Base-by-base conservation (phyloP, 371 early-diverging fungal species). In the Syncephalis fuscata region DNA sequence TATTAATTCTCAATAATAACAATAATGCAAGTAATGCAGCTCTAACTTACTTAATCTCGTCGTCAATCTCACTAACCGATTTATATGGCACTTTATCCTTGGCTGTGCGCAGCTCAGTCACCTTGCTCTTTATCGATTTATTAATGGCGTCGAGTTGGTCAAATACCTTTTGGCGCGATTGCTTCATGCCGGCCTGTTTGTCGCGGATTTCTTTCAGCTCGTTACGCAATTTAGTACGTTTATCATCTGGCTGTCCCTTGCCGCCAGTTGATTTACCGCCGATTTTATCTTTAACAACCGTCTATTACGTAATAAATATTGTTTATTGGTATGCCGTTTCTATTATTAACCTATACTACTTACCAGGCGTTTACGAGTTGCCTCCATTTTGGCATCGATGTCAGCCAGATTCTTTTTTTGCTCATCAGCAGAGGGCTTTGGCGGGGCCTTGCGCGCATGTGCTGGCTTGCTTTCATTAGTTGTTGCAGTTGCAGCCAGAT, bases 31-130 rank as follows among this genome's bases (percentile, higher is more conserved):
- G n/a, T n/a, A n/a, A n/a, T n/a, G n/a, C n/a, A n/a, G n/a, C n/a
- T n/a, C n/a, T n/a, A n/a, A 66, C 71, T 48, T 70, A 80, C 81
- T 46, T 58, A 60, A 93, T 81, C 47, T 76, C 76, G 44, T 53
- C 64, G 54, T 90, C 88, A 19, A 89, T 74, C 38, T 88, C 92
- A 25, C 67, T 82, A 19, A 71, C 68, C 26, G 71, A 74, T 67
- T 78, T 86, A 70, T 64, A 88, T 23, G 80, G 78, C 23, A 82
- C 67, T 64, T 83, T 88, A 56, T 79, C 70, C 60, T 83, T 80
- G 56, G 74, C 64, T 22, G 67, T 64, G 64, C 80, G 82, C 51
- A 81, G 58, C 24, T 85, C 84, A 16, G 67, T 72, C 23, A 79
- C 85, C 73, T 80, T 85, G 67, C 80, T 85, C 67, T 74, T 71